phyloP scores from a whole-genome alignment of 1,284 basidiomycete genomes.

The Cutaneotrichosporon sp. region DNA sequence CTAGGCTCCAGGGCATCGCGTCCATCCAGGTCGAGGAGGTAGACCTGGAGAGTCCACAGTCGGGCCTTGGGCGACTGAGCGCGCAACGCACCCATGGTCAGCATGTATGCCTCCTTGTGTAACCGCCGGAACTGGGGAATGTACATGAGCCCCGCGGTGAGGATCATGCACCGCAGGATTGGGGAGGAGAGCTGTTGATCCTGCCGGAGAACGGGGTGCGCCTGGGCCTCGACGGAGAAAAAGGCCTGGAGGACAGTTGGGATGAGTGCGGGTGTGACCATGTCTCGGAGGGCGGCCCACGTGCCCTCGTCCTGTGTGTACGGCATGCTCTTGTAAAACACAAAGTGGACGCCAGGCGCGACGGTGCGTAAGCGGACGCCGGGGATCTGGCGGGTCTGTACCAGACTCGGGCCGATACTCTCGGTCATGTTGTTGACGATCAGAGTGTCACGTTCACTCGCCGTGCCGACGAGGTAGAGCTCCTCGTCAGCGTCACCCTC shows the following conservation, averaged over 20 bases:
- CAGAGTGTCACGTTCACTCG: constrained; percentile 10
- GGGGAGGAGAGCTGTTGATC: neutral
- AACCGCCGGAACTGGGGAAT: constrained; percentile 3
- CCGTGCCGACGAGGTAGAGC: constrained; percentile 25
- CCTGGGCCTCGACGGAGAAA: constrained; percentile 6
- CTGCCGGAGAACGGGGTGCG: constrained; percentile 1
- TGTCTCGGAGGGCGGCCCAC: neutral
- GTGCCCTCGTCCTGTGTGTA: constrained; percentile 2
- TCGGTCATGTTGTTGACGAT: constrained; percentile 12
- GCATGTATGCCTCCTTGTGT: constrained; percentile 3
- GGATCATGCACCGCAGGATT: constrained; percentile 1
- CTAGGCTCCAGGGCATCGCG: constrained; percentile 4
- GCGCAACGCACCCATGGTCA: constrained; percentile 1
- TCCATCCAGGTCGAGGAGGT: constrained; percentile 6
- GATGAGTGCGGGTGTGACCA: neutral
- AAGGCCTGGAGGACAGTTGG: constrained; percentile 6
- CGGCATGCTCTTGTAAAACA: constrained; percentile 5
- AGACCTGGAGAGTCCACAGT: constrained; percentile 6
- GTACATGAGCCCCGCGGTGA: constrained; percentile 10
- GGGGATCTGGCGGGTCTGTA: constrained; percentile 3
- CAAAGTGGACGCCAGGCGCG: constrained; percentile 8
- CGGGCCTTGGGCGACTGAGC: neutral
- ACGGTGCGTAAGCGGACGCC: constrained; percentile 8
- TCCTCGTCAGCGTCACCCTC: constrained; percentile 85
- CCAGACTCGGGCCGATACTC: neutral